Evolutionary conservation across 129 eudicot species (phyloP).

Genomic region (Scalesia atractyloides): DNA sequence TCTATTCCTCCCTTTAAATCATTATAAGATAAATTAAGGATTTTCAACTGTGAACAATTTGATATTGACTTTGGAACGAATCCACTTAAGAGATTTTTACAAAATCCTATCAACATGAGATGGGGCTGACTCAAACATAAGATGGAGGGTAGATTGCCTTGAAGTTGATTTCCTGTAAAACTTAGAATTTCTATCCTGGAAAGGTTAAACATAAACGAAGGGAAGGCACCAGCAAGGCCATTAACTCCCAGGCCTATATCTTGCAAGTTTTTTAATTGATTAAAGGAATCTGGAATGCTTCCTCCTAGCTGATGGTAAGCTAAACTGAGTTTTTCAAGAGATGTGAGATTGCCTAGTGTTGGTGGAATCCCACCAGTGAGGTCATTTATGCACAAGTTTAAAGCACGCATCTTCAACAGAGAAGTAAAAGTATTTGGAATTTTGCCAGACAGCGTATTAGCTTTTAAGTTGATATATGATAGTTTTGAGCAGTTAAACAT

Average conservation of each 20-base stretch:
- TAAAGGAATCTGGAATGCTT: conserved; percentile 27
- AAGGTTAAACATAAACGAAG: conserved; percentile 29
- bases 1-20: conserved; percentile 21
- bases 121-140: conserved; percentile 28
- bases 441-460: conserved; percentile 20
- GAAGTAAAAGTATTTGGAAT: neutral
- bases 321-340: neutral
- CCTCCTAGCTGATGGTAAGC: conserved; percentile 1
- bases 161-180: conserved; percentile 17
- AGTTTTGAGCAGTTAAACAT: conserved; percentile 18
- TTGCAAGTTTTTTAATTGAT: neutral
- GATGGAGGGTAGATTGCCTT: conserved; percentile 23
- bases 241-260: neutral
- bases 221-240: conserved; percentile 25
- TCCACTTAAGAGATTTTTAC: conserved; percentile 26
- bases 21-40: conserved; percentile 3
- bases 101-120: neutral
- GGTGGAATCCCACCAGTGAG: conserved; percentile 30
- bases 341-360: conserved; percentile 27
- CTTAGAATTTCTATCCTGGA: conserved; percentile 10
- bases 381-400: neutral
- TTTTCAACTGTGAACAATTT: conserved; percentile 28
- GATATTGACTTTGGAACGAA: conserved; percentile 35
- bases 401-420: neutral
- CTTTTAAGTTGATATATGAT: neutral